Base-by-base conservation (phyloP, 2,329 filamentous ascomycete species). In the Truncatella angustata region DNA sequence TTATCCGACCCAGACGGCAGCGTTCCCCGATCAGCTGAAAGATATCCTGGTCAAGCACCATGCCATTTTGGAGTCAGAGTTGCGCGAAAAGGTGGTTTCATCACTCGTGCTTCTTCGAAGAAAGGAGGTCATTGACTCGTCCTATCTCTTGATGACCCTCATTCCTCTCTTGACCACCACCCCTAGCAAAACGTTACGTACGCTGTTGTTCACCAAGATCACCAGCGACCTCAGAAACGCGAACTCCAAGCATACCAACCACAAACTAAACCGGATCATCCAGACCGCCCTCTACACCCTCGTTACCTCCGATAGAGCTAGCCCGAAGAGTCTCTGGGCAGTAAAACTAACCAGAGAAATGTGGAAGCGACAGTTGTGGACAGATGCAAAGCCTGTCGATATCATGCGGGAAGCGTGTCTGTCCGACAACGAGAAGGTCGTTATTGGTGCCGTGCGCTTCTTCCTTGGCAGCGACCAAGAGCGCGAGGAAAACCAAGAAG, bases 291-390 rank as follows among this genome's bases (percentile, higher is more conserved):
- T 97, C 24, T 96, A 91, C 76, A 96, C 96, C 69, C 79, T 97
- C 21, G 83, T 97, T 40, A 90, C 90, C 14, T 89, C 88, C 3
- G 93, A 99, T 68, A 85, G 88, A 37, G 79, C 88, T 7, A 95
- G 91, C 1, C 80, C 90, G 1, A 94, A 96, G 64, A 91, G 89
- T 4, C 79, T 99, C 46, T 99, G 94, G 94, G 91, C 94, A 3
- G 91, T 97, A 55, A 97, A 97, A 71, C 82, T 99, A 58, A 96
- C 92, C 4, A 82, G 93, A 32, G 43, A 99, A 74, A 77, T 99
- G 65, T 99, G 94, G 94, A 96, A 92, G 72, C 83, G 93, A 43
- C 92, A 97, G 62, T 86, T 97, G 57, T 99, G 94, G 94, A 91
- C 89, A 9, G 94, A 99, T 63, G 84, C 91, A 2, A 94, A 92